phyloP scores from a whole-genome alignment of 768 basidiomycete genomes.

The Heimioporus sp. region DNA sequence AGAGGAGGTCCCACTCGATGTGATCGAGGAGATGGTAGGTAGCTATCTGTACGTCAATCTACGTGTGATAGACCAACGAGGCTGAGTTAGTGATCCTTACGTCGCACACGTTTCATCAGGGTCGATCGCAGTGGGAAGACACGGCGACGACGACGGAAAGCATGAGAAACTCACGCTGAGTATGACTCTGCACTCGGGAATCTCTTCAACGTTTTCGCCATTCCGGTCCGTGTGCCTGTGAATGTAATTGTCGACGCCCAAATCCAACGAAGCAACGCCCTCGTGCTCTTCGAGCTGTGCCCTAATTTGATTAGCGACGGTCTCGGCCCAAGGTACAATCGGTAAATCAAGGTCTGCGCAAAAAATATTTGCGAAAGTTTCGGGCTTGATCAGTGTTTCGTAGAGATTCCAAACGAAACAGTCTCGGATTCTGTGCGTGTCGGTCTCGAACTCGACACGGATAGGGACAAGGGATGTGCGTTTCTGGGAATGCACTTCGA shows the following conservation, averaged over 20 bases:
- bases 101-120: conserved; percentile 16
- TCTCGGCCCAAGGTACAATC: conserved; percentile 61
- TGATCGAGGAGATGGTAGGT: conserved; percentile 90
- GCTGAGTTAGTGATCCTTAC: conserved; percentile 10
- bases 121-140: conserved; percentile 12
- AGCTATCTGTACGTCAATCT: conserved; percentile 98
- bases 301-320: conserved; percentile 82
- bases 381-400: conserved; percentile 83
- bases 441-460: conserved; percentile 92
- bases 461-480: conserved; percentile 76
- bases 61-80: not conserved
- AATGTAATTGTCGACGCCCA: conserved; percentile 42
- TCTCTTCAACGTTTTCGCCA: conserved; percentile 55
- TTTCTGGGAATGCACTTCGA: conserved; percentile 60
- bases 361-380: conserved; percentile 82
- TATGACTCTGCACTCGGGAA: conserved; percentile 79
- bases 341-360: conserved; percentile 87
- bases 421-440: conserved; percentile 88
- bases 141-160: conserved; percentile 1
- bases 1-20: conserved; percentile 98
- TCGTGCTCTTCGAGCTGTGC: conserved; percentile 91
- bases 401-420: conserved; percentile 95
- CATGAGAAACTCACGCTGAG: conserved; percentile 55
- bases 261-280: conserved; percentile 74
- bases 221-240: conserved; percentile 14